Evolutionary conservation across 2,329 filamentous ascomycete species (phyloP), one percentile per base, ranked within the genome.

Genomic region (Dendrostoma leiphaemia): DNA sequence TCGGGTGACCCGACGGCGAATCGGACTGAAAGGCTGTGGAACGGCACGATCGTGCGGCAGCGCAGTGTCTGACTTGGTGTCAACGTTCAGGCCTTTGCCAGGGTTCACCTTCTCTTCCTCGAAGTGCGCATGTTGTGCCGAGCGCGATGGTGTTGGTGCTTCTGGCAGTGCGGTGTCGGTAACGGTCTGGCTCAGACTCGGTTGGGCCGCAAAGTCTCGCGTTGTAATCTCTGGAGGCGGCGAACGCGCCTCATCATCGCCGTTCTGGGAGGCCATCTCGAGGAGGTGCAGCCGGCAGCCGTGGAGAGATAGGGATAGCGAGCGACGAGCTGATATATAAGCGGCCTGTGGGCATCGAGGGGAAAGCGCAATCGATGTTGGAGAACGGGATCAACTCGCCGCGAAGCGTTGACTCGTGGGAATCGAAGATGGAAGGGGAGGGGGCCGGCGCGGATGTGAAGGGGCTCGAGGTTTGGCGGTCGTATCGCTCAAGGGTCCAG

Each of bases 1-100:
- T 84, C 82, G 23, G 69, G 72, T 31, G 70, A 72, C 4, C 68
- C 74, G 72, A 7, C 74, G 71, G 9, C 74, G 71, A 21, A 73
- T 54, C 7, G 44, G 53, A 15, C 38, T 47, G n/a, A 24, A 29
- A 15, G 54, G 51, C 4, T 53, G 47, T 17, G 57, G 54, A 31
- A 40, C 38, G 48, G 47, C 13, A 34, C 37, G 45, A 37, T 24
- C 34, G 15, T 49, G 53, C 23, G 54, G 56, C 24, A 59, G 23
- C 3, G 56, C 56, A 32, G 57, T 55, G 48, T 59, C 58, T 35
- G 54, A 53, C 29, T 51, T 57, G 29, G 52, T 47, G 19, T 51
- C 21, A 51, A 31, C 58, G 48, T 12, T 38, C 46, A 9, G 60
- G 51, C 45, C 23, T 15, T 40, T 24, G 9, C 57, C 37, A 17